Evolutionary conservation across 768 basidiomycete species (phyloP).

Genomic region (Termitomyces sp.): DNA sequence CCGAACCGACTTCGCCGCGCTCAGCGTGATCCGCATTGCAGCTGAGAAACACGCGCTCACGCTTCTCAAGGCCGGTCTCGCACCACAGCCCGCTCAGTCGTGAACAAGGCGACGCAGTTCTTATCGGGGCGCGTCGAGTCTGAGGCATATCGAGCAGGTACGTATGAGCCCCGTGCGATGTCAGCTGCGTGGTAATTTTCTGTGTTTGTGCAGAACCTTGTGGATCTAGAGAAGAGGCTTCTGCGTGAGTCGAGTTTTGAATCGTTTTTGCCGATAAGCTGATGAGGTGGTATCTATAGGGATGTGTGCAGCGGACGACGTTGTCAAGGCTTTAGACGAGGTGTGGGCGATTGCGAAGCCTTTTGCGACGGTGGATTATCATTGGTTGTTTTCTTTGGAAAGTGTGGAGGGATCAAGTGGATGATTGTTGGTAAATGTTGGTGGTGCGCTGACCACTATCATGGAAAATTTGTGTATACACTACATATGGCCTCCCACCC

Average conservation of each 20-base stretch:
- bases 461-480: too few relatives aligned
- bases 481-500: too few relatives aligned
- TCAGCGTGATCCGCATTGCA: too few relatives aligned
- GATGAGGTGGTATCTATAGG: too few relatives aligned
- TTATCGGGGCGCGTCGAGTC: slow-evolving; percentile 39
- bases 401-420: too few relatives aligned
- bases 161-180: too few relatives aligned
- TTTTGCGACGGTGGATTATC: slow-evolving; percentile 2
- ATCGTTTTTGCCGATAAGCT: neutral
- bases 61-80: too few relatives aligned
- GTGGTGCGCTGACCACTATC: too few relatives aligned
- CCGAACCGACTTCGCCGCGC: too few relatives aligned
- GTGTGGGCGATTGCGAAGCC: slow-evolving; percentile 9
- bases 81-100: slow-evolving; percentile 37
- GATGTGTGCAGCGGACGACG: slow-evolving; percentile 5
- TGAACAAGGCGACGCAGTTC: slow-evolving; percentile 17
- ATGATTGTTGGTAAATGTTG: too few relatives aligned
- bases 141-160: slow-evolving; percentile 33
- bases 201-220: slow-evolving; percentile 16
- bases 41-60: too few relatives aligned
- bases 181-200: neutral
- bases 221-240: slow-evolving; percentile 21
- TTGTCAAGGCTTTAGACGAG: slow-evolving; percentile 9
- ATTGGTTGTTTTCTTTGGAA: too few relatives aligned
- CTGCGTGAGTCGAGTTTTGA: slow-evolving; percentile 13